These are phyloP conservation scores for Rubia peregrina DNA, from an alignment of 305 asterid genomes.

Conservation along the genomic window DNA sequence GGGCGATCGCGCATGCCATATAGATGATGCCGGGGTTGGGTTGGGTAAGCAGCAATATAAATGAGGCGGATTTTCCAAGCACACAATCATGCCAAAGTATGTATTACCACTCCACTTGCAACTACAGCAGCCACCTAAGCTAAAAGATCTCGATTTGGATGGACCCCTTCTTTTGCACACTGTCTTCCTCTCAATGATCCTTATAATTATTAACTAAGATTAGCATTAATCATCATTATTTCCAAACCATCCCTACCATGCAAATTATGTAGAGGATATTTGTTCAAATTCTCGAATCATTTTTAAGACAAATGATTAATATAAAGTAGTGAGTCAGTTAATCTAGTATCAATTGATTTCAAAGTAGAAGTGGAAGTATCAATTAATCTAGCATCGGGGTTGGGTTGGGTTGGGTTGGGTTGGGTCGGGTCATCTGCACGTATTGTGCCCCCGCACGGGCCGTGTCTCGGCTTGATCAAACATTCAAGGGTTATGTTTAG, in stretches of 20 bases:
- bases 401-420: no score
- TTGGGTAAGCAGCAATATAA: slow-evolving; percentile 23
- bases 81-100: slow-evolving; percentile 43
- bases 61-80: slow-evolving; percentile 19
- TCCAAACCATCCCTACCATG: slow-evolving; percentile 9
- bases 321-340: no score
- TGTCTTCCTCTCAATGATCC: slow-evolving; percentile 9
- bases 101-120: slow-evolving; percentile 40
- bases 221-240: slow-evolving; percentile 23
- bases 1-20: slow-evolving; percentile 29
- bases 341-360: no score
- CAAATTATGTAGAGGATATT: no score
- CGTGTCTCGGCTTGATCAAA: no score
- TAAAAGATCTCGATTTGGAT: slow-evolving; percentile 26
- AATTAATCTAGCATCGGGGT: no score
- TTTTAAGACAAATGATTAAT: no score
- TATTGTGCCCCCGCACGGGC: no score
- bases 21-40: background rate
- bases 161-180: background rate
- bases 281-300: no score
- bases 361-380: no score
- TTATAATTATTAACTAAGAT: background rate
- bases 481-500: no score
- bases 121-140: slow-evolving; percentile 28
- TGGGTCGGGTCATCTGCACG: no score